phyloP scores from a whole-genome alignment of 176 grass and related monocot genomes.

The Carex myosuroides region DNA sequence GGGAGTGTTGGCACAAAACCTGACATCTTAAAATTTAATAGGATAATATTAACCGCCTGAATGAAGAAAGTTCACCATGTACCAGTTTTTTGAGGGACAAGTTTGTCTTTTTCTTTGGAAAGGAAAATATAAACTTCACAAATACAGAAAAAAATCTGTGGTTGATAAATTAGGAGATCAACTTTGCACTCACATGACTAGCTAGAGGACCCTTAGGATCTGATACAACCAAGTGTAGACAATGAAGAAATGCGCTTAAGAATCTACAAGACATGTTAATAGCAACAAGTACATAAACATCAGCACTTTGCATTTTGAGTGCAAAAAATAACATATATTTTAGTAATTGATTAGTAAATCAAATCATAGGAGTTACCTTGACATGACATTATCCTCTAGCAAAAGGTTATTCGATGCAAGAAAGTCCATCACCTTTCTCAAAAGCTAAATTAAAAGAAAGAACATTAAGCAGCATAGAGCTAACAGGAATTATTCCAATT shows the following conservation, averaged over 20 bases:
- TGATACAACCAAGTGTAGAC: conserved; percentile 74
- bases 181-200: conserved; percentile 69
- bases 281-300: conserved; percentile 1
- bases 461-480: neutral
- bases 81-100: neutral
- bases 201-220: conserved; percentile 71
- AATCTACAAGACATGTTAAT: conserved; percentile 45
- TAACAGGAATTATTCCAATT: neutral
- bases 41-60: conserved; percentile 29
- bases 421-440: conserved; percentile 94
- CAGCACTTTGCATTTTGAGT: neutral
- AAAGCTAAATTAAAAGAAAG: conserved; percentile 41
- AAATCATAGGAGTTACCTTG: conserved; percentile 48
- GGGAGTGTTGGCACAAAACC: conserved; percentile 78
- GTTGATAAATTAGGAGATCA: conserved; percentile 11
- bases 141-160: neutral
- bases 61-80: neutral
- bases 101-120: neutral
- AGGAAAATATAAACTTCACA: neutral
- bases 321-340: neutral
- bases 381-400: conserved; percentile 65
- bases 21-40: conserved; percentile 71
- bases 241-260: conserved; percentile 60
- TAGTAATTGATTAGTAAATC: neutral
- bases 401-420: conserved; percentile 63